phyloP scores from a whole-genome alignment of 805 yeast species.

The Ogataea chonburiensis region DNA sequence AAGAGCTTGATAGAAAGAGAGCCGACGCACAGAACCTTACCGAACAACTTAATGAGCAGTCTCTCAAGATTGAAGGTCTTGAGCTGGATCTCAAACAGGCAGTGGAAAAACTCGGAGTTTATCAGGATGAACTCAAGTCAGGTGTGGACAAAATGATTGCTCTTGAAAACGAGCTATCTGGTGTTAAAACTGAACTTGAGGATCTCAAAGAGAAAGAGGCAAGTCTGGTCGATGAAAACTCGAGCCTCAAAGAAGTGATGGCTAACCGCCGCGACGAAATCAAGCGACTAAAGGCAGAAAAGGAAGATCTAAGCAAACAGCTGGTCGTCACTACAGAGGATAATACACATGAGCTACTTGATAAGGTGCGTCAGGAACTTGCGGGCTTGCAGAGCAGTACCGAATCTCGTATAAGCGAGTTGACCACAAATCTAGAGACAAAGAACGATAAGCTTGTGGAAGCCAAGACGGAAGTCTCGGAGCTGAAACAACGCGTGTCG shows the following conservation, averaged over 20 bases:
- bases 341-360: constrained; percentile 13
- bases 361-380: constrained; percentile 13
- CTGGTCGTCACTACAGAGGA: constrained; percentile 7
- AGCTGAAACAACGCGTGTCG: constrained; percentile 15
- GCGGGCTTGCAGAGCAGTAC: constrained; percentile 5
- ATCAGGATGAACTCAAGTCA: constrained; percentile 14
- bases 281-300: constrained; percentile 11
- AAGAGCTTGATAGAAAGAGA: constrained; percentile 17
- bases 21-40: constrained; percentile 11
- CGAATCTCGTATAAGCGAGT: constrained; percentile 13
- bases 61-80: constrained; percentile 15
- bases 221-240: constrained; percentile 3
- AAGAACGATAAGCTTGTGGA: constrained; percentile 18
- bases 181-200: constrained; percentile 9
- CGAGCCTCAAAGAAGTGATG: constrained; percentile 12
- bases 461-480: constrained; percentile 16
- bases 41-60: constrained; percentile 9
- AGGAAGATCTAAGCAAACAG: constrained; percentile 11
- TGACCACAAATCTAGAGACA: constrained; percentile 12
- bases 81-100: constrained; percentile 15
- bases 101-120: constrained; percentile 13
- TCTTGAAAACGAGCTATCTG: constrained; percentile 14
- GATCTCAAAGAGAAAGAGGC: constrained; percentile 11
- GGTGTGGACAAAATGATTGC: constrained; percentile 11
- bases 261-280: constrained; percentile 11